phyloP scores from a whole-genome alignment of 106 monocot genomes.

The Posidonia australis region DNA sequence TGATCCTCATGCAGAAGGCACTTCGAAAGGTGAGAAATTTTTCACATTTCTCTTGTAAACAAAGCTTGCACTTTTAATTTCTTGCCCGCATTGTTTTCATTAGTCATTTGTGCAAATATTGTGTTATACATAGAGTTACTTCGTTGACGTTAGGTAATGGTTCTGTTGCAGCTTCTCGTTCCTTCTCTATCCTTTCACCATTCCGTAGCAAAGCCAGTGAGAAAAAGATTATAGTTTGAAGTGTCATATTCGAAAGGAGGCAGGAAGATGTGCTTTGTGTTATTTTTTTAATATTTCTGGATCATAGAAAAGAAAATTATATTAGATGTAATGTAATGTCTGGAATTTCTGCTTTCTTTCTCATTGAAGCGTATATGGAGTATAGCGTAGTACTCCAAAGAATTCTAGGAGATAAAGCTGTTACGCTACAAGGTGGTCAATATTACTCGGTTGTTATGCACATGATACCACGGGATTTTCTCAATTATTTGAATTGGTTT shows the following conservation, averaged over 20 bases:
- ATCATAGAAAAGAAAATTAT: not conserved
- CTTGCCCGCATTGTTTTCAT: too few relatives aligned
- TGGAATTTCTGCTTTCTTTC: too few relatives aligned
- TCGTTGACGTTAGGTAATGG: not conserved
- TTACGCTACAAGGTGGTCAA: too few relatives aligned
- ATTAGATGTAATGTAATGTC: too few relatives aligned
- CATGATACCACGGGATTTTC: too few relatives aligned
- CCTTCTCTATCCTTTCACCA: conserved; percentile 51
- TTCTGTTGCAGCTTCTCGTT: conserved; percentile 31
- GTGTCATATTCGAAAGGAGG: not conserved
- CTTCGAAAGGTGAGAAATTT: conserved; percentile 36
- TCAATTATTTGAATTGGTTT: too few relatives aligned
- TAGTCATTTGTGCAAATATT: not conserved
- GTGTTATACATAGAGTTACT: not conserved
- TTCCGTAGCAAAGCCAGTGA: conserved; percentile 44
- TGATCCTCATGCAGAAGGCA: conserved; percentile 20
- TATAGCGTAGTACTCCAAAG: too few relatives aligned
- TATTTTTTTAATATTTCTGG: too few relatives aligned
- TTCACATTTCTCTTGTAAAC: not conserved
- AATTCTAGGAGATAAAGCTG: too few relatives aligned
- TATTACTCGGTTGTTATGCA: too few relatives aligned
- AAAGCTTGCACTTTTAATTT: not conserved
- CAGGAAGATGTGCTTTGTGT: not conserved
- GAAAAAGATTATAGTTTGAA: conserved; percentile 18
- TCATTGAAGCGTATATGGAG: too few relatives aligned